phyloP scores from a whole-genome alignment of 2,329 filamentous ascomycete species.

The Cladosporium sp. region DNA sequence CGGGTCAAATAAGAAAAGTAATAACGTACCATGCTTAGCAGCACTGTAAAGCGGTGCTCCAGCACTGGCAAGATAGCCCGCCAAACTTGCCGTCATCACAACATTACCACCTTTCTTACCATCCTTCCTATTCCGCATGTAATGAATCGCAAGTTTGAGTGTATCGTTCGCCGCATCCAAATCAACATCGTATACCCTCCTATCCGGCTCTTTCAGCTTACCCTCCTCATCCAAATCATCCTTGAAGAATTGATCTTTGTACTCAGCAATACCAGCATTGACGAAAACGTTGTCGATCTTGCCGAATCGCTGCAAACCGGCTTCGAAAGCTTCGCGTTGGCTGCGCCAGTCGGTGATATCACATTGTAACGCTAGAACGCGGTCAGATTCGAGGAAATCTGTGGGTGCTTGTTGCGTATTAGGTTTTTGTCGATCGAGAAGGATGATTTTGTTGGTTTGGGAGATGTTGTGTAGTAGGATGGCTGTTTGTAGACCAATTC shows the following conservation, averaged over 20 bases:
- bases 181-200: slow-evolving; percentile 42
- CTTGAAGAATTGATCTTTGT: slow-evolving; percentile 47
- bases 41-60: slow-evolving; percentile 46
- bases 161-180: slow-evolving; percentile 45
- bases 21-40: slow-evolving; percentile 40
- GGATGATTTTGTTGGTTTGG: slow-evolving; percentile 26
- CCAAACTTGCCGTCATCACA: slow-evolving; percentile 45
- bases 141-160: slow-evolving; percentile 45
- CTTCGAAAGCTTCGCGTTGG: slow-evolving; percentile 42
- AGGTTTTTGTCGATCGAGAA: slow-evolving; percentile 22
- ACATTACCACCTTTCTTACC: slow-evolving; percentile 40
- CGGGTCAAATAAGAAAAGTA: slow-evolving; percentile 7
- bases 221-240: slow-evolving; percentile 39
- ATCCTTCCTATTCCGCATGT: slow-evolving; percentile 36
- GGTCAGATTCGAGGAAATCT: slow-evolving; percentile 19
- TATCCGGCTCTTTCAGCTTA: slow-evolving; percentile 42
- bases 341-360: slow-evolving; percentile 44
- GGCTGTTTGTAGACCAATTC: slow-evolving; percentile 29
- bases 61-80: slow-evolving; percentile 45
- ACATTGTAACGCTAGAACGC: slow-evolving; percentile 33
- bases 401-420: slow-evolving; percentile 14
- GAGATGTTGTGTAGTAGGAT: slow-evolving; percentile 24
- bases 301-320: slow-evolving; percentile 38
- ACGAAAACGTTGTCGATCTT: slow-evolving; percentile 45
- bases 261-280: slow-evolving; percentile 47